Evolutionary conservation across 768 basidiomycete species (phyloP).

Genomic region (Tulasnella calospora): DNA sequence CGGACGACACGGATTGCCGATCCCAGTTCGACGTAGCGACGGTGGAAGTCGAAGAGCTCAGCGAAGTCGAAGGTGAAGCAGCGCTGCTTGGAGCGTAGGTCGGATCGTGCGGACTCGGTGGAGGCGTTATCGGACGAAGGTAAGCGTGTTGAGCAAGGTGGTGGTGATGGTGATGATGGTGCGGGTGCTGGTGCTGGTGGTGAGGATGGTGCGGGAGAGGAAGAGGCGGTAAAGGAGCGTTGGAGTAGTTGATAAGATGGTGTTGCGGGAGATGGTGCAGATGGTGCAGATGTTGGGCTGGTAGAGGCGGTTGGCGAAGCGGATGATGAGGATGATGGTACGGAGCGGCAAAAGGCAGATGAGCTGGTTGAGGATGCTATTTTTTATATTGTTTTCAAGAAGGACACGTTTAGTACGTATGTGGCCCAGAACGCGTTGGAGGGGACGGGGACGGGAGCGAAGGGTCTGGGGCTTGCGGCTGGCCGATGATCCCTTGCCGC

Average conservation of each 20-base stretch:
- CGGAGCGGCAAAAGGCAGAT: neutral
- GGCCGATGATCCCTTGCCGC: neutral
- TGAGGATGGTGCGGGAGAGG: neutral
- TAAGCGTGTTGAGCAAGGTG: neutral
- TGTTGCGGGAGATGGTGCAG: constrained; percentile 1
- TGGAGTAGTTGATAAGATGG: neutral
- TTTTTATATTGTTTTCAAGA: neutral
- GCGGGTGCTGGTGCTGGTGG: neutral
- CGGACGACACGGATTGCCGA: neutral
- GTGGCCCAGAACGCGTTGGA: neutral
- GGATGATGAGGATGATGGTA: constrained; percentile 5
- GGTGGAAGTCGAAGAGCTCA: neutral
- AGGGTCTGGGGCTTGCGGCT: neutral
- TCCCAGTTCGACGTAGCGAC: neutral
- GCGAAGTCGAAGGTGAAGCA: neutral
- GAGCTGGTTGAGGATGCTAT: constrained; percentile 8
- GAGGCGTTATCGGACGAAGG: neutral
- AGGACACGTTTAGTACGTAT: constrained; percentile 3
- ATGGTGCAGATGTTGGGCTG: neutral
- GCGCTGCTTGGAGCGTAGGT: neutral
- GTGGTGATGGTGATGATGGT: neutral
- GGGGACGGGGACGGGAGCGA: neutral
- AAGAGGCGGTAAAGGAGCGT: neutral
- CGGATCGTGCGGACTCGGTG: neutral
- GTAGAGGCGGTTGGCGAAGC: neutral